A percentile compares a stretch with the other conserved stretches of the same genome.
phyloP scores from a whole-genome alignment of 2,329 filamentous ascomycete species.

The Clarireedia hainanense region DNA sequence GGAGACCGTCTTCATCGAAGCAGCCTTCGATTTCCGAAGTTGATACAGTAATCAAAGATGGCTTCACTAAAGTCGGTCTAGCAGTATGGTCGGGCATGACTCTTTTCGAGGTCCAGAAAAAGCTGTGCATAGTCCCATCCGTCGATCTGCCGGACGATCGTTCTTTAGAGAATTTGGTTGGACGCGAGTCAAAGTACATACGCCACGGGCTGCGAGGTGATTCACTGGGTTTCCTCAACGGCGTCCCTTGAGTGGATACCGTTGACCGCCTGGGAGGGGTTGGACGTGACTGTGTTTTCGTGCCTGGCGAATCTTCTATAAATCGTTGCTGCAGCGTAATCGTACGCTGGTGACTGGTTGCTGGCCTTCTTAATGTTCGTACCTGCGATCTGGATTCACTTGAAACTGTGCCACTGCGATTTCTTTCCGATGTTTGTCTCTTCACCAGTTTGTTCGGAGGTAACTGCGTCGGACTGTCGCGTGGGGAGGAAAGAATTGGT shows the following conservation, averaged over 20 bases:
- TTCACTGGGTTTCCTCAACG: slow-evolving; percentile 17
- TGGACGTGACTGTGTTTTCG: slow-evolving; percentile 13
- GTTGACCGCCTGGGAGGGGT: slow-evolving; percentile 12
- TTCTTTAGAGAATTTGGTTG: slow-evolving; percentile 26
- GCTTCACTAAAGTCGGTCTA: slow-evolving; percentile 27
- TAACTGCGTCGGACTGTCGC: slow-evolving; percentile 35
- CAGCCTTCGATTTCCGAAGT: slow-evolving; percentile 9
- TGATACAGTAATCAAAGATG: slow-evolving; percentile 20
- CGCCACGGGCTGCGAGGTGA: slow-evolving; percentile 22
- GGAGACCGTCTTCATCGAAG: slow-evolving; percentile 22
- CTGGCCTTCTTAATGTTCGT: slow-evolving; percentile 61
- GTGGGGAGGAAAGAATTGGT: slow-evolving; percentile 44
- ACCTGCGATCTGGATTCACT: slow-evolving; percentile 52
- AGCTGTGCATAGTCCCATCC: slow-evolving; percentile 20
- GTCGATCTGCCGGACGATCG: slow-evolving; percentile 19
- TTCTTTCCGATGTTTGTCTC: slow-evolving; percentile 51
- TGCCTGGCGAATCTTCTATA: slow-evolving; percentile 19
- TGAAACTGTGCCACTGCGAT: slow-evolving; percentile 34
- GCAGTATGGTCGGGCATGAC: slow-evolving; percentile 23
- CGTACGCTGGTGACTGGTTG: slow-evolving; percentile 72
- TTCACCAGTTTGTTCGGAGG: slow-evolving; percentile 74
- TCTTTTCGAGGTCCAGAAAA: slow-evolving; percentile 24
- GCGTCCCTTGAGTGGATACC: slow-evolving; percentile 11
- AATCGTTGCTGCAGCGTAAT: slow-evolving; percentile 54
- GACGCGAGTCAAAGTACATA: slow-evolving; percentile 27